Base-by-base conservation (phyloP, 2,329 filamentous ascomycete species). In the Paramyrothecium roridum region DNA sequence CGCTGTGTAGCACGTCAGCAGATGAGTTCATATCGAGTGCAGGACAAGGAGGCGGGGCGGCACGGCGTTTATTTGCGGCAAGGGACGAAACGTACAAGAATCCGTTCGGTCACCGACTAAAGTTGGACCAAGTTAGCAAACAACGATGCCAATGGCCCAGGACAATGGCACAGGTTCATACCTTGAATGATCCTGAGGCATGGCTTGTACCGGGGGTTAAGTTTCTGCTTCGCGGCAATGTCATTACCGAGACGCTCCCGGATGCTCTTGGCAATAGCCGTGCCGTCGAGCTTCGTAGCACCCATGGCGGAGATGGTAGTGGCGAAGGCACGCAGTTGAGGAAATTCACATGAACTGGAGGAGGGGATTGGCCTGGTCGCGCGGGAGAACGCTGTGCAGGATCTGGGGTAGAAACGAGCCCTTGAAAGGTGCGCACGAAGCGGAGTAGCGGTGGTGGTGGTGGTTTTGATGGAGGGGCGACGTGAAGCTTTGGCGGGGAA, bases 121-220 rank as follows among this genome's bases (percentile, higher is more conserved):
- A 48, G 57, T 26, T 37, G 48, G 37, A 58, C 48, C 54, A 49
- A 57, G 60, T 69, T 57, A 71, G 64, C 54, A 22, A 37, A 45
- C 59, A 48, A 17, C 45, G 55, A 46, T 47, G 8, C 56, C 20
- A 50, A 17, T 8, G 48, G 26, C 26, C 10, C 6, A 6, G 26
- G 26, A 30, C 26, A 46, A 48, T 43, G 40, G 56, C 19, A 33
- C 20, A 37, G 45, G 43, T 19, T 70, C 82, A 65, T 73, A 93
- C 91, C 90, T 84, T 99, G 95, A 63, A 99, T 88, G 72, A 99
- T 99, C 73, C 92, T 95, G 71, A 99, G 81, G 61, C 84, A 89
- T 52, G 95, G 95, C 76, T 88, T 87, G 80, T 92, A 99, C 65
- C 92, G 84, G 45, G 93, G 89, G 72, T 97, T 97, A 58, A 80